These are phyloP conservation scores for Phaffia rhodozyma DNA, from an alignment of 1,284 basidiomycete species.

Conservation along the genomic window DNA sequence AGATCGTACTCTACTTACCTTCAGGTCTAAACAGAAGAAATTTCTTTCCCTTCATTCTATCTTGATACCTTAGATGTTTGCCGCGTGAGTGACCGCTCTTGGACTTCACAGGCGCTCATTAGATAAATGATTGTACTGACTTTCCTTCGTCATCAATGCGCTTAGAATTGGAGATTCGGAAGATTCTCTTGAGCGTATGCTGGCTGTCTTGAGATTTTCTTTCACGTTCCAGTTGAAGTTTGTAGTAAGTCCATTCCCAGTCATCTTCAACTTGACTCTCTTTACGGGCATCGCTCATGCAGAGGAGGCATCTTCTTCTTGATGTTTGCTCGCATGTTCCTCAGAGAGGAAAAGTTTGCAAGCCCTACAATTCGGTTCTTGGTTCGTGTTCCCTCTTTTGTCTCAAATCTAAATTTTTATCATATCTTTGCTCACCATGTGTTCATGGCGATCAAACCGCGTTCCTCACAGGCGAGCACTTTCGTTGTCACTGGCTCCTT, in stretches of 20 bases:
- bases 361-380: conserved; percentile 89
- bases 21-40: neutral
- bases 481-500: conserved; percentile 59
- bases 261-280: neutral
- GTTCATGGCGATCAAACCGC: neutral
- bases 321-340: neutral
- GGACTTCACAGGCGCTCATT: neutral
- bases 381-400: conserved; percentile 35
- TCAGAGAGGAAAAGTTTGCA: conserved; percentile 78
- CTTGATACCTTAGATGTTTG: conserved; percentile 1
- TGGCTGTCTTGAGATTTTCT: conserved; percentile 74
- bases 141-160: conserved; percentile 25
- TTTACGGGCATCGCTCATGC: neutral
- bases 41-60: neutral
- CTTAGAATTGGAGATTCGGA: conserved; percentile 69
- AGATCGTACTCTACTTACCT: neutral
- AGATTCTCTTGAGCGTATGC: conserved; percentile 83
- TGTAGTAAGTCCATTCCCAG: conserved; percentile 45
- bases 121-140: neutral
- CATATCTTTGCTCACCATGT: neutral
- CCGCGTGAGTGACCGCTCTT: conserved; percentile 19
- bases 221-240: conserved; percentile 96
- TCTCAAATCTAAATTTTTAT: neutral
- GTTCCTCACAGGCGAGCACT: conserved; percentile 50
- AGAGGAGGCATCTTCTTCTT: neutral